Base-by-base conservation (phyloP, 2,329 filamentous ascomycete genomes). In the Penicillium corylophilum region DNA sequence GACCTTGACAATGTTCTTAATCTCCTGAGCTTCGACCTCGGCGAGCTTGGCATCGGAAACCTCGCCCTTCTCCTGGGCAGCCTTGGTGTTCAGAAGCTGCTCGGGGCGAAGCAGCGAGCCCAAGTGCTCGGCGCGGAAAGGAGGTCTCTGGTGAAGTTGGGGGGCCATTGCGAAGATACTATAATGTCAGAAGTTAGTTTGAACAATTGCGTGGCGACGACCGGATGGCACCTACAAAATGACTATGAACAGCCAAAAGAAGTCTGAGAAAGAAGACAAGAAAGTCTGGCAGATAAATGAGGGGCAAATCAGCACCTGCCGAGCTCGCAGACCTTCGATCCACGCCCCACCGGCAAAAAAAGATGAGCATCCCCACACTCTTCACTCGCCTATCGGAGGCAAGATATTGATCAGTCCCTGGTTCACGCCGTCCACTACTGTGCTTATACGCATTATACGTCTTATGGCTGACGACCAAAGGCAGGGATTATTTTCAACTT, bases 111-210 rank as follows among this genome's bases (percentile, higher is more conserved):
- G 80, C 28, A 90, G 77, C 13, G 86, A 89, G 44, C 87, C 87
- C 55, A 88, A 79, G 59, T 90, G 87, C 72, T 90, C 87, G 53
- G 86, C 85, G 65, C 87, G 81, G 72, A 88, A 89, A 44, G 84
- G 86, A 38, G 83, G 81, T 54, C 73, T 70, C 55, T 72, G 72
- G 55, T 67, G 74, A 43, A 70, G 62, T 55, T 64, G 61, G 54
- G 61, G 57, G 38, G 63, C 62, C 68, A 71, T 71, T 26, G 40
- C 64, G 55, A 57, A 49, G 18, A n/a, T 39, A 13, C 28, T 38
- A 20, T 8, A 18, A n/a, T 4, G 9, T 41, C 6, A 2, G 7
- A 26, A 2, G 5, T 41, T 23, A 41, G 22, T 23, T 41, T 15
- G 23, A 16, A 7, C 20, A 24, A 28, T n/a, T 18, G 20, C n/a